Conservation (phyloP, 2,329 filamentous ascomycete genomes). For the Phialocephala sp. region DNA sequence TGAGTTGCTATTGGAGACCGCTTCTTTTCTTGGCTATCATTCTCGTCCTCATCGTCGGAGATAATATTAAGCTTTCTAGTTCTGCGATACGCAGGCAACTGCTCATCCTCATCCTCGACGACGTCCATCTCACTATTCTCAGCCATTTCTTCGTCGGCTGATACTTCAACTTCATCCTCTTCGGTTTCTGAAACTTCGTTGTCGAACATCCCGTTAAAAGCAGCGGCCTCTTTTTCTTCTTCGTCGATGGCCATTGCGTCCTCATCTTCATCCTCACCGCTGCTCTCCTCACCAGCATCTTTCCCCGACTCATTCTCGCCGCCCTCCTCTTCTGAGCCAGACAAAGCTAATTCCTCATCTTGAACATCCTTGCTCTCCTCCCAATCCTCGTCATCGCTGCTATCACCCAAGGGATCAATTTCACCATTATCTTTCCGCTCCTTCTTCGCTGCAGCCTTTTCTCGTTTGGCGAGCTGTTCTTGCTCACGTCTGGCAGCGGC, state of each 20-base stretch:
- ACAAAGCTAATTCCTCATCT: conserved; percentile 48
- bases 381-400: conserved; percentile 62
- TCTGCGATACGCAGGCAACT: conserved; percentile 30
- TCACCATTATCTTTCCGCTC: conserved; percentile 54
- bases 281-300: conserved; percentile 46
- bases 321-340: conserved; percentile 47
- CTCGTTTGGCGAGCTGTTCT: conserved; percentile 76
- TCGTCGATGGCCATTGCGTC: conserved; percentile 48
- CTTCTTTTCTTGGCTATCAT: conserved; percentile 39
- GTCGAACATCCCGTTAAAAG: conserved; percentile 39
- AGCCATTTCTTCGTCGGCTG: conserved; percentile 41
- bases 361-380: conserved; percentile 51
- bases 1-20: conserved; percentile 14
- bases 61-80: conserved; percentile 41
- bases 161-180: conserved; percentile 42
- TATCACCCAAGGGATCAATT: conserved; percentile 51
- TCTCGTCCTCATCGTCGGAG: conserved; percentile 51
- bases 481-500: conserved; percentile 84
- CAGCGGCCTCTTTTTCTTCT: conserved; percentile 48
- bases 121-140: conserved; percentile 34
- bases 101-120: conserved; percentile 39
- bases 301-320: conserved; percentile 35
- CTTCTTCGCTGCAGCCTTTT: conserved; percentile 75
- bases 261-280: conserved; percentile 50
- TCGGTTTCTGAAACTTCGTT: conserved; percentile 47